Base-by-base conservation (phyloP, 2,329 filamentous ascomycete species). In the Zymoseptoria crescenta region DNA sequence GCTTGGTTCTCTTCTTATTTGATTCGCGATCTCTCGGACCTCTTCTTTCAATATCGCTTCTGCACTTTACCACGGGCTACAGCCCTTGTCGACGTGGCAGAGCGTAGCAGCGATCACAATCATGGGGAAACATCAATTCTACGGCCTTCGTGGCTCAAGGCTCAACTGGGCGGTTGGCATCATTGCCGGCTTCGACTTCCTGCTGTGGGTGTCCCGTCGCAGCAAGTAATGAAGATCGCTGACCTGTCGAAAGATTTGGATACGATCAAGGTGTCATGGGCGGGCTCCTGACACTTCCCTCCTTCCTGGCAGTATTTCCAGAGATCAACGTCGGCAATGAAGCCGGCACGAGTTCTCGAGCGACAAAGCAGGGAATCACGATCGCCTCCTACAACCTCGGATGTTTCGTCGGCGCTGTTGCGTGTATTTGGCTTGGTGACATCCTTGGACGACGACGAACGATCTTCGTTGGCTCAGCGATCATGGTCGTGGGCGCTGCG, bases 401-500 rank as follows among this genome's bases (percentile, higher is more conserved):
- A 20, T 81, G 79, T 68, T 80, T 82, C 66, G 73, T 73, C 21
- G 79, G 79, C 28, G 78, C 79, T 2, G 72, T 81, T 48, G 68
- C 75, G 9, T 79, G 76, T 53, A 80, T 81, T 56, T 79, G 77
- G 73, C 61, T 71, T 24, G 81, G 80, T 4, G 78, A 83, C 56
- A 71, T 72, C 16, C 76, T 82, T 13, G 81, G 81, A 30, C 77
- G 81, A 27, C 75, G 77, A 52, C 75, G 74, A 62, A 80, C 78
- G 52, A 81, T 81, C 59, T 79, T 78, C 70, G 48, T 70, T 20
- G 81, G 80, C 3, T 79, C 75, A 2, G 63, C 73, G 16, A 77
- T 81, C 64, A 80, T 82, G 73, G 72, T 84, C 16, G 57, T 85
- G 30, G 83, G 83, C 16, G 83, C 83, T 35, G 74, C 81, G 8